Evolutionary conservation across 305 asterid species (phyloP).

Genomic region (Solanum hybrid): DNA sequence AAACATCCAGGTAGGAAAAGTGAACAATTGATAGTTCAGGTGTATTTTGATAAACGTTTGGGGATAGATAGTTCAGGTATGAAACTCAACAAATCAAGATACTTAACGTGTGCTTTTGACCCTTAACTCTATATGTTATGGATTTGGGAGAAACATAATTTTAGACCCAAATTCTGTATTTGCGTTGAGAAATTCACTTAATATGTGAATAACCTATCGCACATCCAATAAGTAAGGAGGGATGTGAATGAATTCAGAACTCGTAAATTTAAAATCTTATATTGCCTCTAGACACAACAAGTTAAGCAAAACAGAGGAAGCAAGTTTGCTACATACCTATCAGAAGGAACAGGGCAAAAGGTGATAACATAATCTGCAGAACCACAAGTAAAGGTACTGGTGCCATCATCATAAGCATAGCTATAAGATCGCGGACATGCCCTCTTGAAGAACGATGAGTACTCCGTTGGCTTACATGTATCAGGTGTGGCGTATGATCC

Average conservation of each 20-base stretch:
- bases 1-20: too few relatives aligned
- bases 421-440: slow-evolving; percentile 38
- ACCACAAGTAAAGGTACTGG: slow-evolving; percentile 38
- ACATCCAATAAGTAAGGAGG: background rate
- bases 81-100: background rate
- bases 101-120: background rate
- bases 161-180: background rate
- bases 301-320: background rate
- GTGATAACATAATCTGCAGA: slow-evolving; percentile 29
- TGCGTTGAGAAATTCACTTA: background rate
- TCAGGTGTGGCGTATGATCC: slow-evolving; percentile 26
- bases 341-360: slow-evolving; percentile 29
- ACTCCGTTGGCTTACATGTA: slow-evolving; percentile 27
- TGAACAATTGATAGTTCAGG: background rate
- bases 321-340: slow-evolving; percentile 6
- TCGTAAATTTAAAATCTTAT: background rate
- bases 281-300: background rate
- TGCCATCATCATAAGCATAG: slow-evolving; percentile 41
- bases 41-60: background rate
- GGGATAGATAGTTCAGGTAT: background rate
- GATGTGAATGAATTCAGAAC: background rate
- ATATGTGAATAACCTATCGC: background rate
- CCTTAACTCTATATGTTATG: background rate
- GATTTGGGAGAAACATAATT: background rate
- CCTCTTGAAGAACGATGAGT: slow-evolving; percentile 23